These are phyloP conservation scores for Magnolia officinalis DNA, from an alignment of 164 flowering plant species.

Conservation along the genomic window DNA sequence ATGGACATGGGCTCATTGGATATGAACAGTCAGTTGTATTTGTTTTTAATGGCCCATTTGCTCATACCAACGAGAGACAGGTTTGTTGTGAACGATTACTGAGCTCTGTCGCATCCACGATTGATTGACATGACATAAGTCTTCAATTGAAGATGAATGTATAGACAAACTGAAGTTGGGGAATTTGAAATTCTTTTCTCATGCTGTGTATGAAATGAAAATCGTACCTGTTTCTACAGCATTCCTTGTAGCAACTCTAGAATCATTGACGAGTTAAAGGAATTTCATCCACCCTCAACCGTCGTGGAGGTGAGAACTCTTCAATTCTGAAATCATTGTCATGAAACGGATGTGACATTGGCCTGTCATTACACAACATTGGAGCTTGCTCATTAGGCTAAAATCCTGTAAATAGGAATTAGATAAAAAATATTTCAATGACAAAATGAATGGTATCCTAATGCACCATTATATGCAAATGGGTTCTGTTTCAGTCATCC, in stretches of 20 bases:
- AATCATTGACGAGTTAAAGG: conserved; percentile 32
- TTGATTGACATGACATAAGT: background rate
- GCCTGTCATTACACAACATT: conserved; percentile 23
- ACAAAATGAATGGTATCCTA: too few species aligned
- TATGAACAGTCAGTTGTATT: background rate
- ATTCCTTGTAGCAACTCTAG: conserved; percentile 32
- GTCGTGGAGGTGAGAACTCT: conserved; percentile 29
- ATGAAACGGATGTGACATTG: conserved; percentile 17
- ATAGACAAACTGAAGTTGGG: too few species aligned
- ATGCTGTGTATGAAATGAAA: background rate
- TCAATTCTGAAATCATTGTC: conserved; percentile 27
- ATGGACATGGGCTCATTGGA: too few species aligned
- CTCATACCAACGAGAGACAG: background rate
- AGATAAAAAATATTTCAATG: background rate
- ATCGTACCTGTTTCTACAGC: conserved; percentile 32
- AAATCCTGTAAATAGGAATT: conserved; percentile 8
- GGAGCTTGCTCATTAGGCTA: conserved; percentile 50
- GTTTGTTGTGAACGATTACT: background rate
- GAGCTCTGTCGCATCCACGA: background rate
- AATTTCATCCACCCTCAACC: conserved; percentile 31
- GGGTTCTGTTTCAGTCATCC: too few species aligned
- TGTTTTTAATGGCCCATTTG: conserved; percentile 19
- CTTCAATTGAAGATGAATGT: background rate
- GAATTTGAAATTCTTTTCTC: background rate
- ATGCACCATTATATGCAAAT: too few species aligned